Percentiles rank a stretch among this genome's conserved stretches.
Conservation (phyloP, 177 flowering plant genomes). For the Vitis hybrid region DNA sequence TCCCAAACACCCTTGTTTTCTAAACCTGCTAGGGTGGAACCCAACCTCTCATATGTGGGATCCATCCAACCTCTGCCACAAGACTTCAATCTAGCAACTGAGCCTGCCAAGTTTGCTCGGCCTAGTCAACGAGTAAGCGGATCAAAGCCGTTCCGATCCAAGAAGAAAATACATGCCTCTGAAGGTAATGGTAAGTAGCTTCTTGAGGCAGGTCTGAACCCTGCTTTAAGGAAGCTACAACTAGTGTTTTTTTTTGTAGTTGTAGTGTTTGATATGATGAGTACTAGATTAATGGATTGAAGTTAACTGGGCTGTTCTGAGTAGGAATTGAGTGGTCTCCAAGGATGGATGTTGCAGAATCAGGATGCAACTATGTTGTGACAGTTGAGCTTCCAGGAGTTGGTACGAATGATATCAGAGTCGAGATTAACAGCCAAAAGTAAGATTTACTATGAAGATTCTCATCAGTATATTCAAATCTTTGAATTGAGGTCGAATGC, state of each 20-base stretch:
- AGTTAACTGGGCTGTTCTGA: neutral
- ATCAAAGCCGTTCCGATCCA: slow-evolving; percentile 13
- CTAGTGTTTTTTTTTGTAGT: neutral
- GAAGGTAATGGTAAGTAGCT: slow-evolving; percentile 24
- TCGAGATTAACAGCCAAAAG: slow-evolving; percentile 65
- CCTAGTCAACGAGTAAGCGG: slow-evolving; percentile 24
- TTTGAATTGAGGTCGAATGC: too few relatives aligned
- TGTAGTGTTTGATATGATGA: too few relatives aligned
- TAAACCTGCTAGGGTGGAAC: slow-evolving; percentile 28
- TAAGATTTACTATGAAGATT: slow-evolving; percentile 24
- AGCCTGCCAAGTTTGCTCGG: slow-evolving; percentile 50
- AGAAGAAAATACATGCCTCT: slow-evolving; percentile 17
- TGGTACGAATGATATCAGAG: slow-evolving; percentile 43
- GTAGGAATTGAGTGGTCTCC: slow-evolving; percentile 62
- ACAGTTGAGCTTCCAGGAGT: slow-evolving; percentile 76
- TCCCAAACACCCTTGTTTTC: slow-evolving; percentile 39
- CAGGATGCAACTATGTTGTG: slow-evolving; percentile 40
- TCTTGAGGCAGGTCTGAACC: neutral
- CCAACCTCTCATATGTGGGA: slow-evolving; percentile 10
- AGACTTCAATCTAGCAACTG: slow-evolving; percentile 25
- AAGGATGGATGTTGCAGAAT: slow-evolving; percentile 66
- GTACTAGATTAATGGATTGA: too few relatives aligned
- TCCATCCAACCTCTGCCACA: slow-evolving; percentile 14
- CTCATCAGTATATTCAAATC: too few relatives aligned
- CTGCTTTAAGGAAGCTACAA: too few relatives aligned